Evolutionary conservation across 1,284 basidiomycete species (phyloP), one percentile per base, ranked within the genome.

Genomic region (Pyrrhoderma lamaoense): DNA sequence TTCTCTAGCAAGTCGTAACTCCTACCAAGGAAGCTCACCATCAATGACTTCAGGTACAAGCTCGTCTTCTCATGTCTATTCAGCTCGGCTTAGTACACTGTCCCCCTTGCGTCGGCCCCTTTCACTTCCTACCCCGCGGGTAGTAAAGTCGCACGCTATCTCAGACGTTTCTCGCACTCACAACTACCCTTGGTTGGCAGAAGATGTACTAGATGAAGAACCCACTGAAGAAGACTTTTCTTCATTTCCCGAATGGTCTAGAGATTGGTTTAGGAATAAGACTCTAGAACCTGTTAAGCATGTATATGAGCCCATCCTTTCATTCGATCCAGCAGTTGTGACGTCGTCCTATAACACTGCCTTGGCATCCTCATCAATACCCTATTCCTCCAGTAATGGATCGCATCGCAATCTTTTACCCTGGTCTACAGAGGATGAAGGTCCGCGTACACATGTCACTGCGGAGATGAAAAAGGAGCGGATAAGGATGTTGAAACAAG

Each of bases 401-500:
- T 70, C 71, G 13, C 67, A 68, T 22, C 52, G 57, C 8, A 52
- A 54, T 22, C 22, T 58, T 27, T 31, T 58, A n/a, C 57, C 57
- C 21, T 58, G 57, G 57, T 48, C 53, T 16, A 39, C 42, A 13
- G 43, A 44, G 14, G 48, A 48, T n/a, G 67, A 70, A 40, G 48
- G 48, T 1, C 66, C 68, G 56, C 65, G 63, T 22, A 61, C 65
- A 1, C 65, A 69, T 1, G 58, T 83, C 2, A 71, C 78, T 54
- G 66, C 73, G 2, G 64, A 70, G 9, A 65, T 77, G 43, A 84
- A 82, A 61, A 77, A 81, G 62, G 81, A 84, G 56, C 71, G 82
- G 16, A 70, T 85, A 58, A 73, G 80, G 3, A 82, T 85, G 80
- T 70, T 86, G 8, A 78, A 85, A 61, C 70, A 73, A 13, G 80